phyloP scores from a whole-genome alignment of 2,329 filamentous ascomycete species.

The Trichoderma koningiopsis region DNA sequence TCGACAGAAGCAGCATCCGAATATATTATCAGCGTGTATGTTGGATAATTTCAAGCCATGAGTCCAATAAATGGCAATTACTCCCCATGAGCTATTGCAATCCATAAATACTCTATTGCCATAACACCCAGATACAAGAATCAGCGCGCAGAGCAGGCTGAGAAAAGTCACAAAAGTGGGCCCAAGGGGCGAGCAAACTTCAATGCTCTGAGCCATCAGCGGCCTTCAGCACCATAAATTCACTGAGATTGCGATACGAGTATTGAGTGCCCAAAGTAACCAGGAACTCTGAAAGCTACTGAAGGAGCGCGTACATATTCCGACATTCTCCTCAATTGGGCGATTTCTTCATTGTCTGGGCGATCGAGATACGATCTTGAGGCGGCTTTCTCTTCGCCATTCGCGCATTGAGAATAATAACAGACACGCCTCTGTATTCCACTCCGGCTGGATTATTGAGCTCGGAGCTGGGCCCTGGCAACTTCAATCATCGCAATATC shows the following conservation, averaged over 20 bases:
- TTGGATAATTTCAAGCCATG: background rate
- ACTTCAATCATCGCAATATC: background rate
- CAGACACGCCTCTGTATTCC: background rate
- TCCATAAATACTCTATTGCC: no score
- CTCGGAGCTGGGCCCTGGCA: background rate
- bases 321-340: background rate
- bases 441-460: background rate
- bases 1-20: no score
- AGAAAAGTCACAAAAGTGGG: conserved; percentile 20
- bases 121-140: background rate
- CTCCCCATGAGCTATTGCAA: background rate
- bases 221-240: conserved; percentile 13
- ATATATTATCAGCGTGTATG: background rate
- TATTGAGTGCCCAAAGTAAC: background rate
- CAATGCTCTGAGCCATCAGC: conserved; percentile 8
- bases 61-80: background rate
- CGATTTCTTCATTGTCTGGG: background rate
- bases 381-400: background rate
- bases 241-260: background rate
- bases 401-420: background rate
- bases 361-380: background rate
- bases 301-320: background rate
- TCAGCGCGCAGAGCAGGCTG: background rate
- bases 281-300: background rate
- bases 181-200: conserved; percentile 13